Evolutionary conservation across 495 filamentous ascomycete species (phyloP).

Genomic region (Sordaria brevicollis): DNA sequence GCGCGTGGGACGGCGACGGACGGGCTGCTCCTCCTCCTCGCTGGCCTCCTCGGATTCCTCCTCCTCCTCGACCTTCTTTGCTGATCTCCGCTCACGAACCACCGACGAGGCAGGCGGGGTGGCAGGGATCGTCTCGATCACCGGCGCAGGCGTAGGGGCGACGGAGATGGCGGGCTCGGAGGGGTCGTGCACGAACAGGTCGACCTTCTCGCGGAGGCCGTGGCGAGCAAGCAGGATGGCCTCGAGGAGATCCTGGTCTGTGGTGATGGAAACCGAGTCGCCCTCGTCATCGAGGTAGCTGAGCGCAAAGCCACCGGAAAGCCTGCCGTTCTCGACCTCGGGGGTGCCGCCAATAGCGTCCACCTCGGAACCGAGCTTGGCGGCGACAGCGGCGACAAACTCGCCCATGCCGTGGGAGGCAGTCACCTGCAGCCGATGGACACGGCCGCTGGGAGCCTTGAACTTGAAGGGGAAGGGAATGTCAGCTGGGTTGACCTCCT

Average conservation of each 20-base stretch:
- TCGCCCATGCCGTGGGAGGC: slow-evolving; percentile 72
- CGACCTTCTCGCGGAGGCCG: slow-evolving; percentile 77
- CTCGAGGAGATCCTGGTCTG: slow-evolving; percentile 84
- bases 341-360: slow-evolving; percentile 78
- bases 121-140: slow-evolving; percentile 28
- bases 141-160: slow-evolving; percentile 57
- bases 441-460: slow-evolving; percentile 92
- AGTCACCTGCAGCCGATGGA: slow-evolving; percentile 81
- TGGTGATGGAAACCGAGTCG: slow-evolving; percentile 95
- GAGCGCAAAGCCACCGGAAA: slow-evolving; percentile 77
- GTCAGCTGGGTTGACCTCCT: slow-evolving; percentile 48
- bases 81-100: slow-evolving; percentile 48
- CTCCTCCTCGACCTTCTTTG: slow-evolving; percentile 42
- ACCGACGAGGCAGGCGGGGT: slow-evolving; percentile 46
- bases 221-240: slow-evolving; percentile 76
- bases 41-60: slow-evolving; percentile 51
- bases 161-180: slow-evolving; percentile 61
- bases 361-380: slow-evolving; percentile 81
- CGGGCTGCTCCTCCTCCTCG: slow-evolving; percentile 50
- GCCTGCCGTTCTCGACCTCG: slow-evolving; percentile 61
- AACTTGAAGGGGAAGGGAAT: slow-evolving; percentile 96
- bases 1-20: slow-evolving; percentile 30
- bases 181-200: slow-evolving; percentile 93
- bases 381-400: slow-evolving; percentile 65
- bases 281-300: slow-evolving; percentile 98